Percentiles rank a stretch among this genome's conserved stretches.
phyloP scores from a whole-genome alignment of 202 grass and related monocot genomes.

The Panicum virgatum region DNA sequence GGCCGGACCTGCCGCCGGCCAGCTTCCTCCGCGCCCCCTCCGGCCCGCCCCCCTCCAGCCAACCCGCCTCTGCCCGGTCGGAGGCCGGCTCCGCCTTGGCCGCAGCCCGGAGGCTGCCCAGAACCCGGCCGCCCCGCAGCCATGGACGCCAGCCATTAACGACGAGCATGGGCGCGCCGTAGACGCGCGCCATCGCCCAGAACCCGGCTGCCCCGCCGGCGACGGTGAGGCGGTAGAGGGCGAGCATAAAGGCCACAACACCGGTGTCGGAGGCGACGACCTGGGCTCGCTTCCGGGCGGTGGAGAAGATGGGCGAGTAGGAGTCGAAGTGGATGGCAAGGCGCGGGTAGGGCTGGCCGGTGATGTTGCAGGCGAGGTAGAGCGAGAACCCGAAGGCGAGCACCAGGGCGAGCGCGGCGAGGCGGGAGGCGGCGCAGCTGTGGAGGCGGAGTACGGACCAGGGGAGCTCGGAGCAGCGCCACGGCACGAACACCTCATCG shows the following conservation, averaged over 20 bases:
- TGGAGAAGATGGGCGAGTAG: constrained; percentile 68
- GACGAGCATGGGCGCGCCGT: constrained; percentile 68
- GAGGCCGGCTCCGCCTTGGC: no score
- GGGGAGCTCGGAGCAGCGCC: constrained; percentile 27
- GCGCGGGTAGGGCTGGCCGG: constrained; percentile 69
- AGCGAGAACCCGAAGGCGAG: constrained; percentile 76
- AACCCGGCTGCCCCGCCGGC: constrained; percentile 41
- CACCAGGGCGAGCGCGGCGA: constrained; percentile 37
- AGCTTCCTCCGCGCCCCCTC: no score
- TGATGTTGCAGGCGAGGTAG: constrained; percentile 70
- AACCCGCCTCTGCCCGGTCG: no score
- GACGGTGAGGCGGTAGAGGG: constrained; percentile 34
- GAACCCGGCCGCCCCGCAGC: no score
- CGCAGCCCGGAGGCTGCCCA: no score
- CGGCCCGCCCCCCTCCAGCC: no score
- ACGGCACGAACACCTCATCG: constrained; percentile 84
- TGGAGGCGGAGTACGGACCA: constrained; percentile 48
- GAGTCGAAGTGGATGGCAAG: constrained; percentile 82
- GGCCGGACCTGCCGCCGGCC: no score
- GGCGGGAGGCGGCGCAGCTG: constrained; percentile 36
- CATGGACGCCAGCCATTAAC: constrained; percentile 74
- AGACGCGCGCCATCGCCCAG: constrained; percentile 46
- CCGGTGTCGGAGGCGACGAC: constrained; percentile 75
- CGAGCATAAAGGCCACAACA: constrained; percentile 13
- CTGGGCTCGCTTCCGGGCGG: constrained; percentile 49